phyloP scores from a whole-genome alignment of 371 early-diverging fungal species.

The Rhizopus arrhizus region DNA sequence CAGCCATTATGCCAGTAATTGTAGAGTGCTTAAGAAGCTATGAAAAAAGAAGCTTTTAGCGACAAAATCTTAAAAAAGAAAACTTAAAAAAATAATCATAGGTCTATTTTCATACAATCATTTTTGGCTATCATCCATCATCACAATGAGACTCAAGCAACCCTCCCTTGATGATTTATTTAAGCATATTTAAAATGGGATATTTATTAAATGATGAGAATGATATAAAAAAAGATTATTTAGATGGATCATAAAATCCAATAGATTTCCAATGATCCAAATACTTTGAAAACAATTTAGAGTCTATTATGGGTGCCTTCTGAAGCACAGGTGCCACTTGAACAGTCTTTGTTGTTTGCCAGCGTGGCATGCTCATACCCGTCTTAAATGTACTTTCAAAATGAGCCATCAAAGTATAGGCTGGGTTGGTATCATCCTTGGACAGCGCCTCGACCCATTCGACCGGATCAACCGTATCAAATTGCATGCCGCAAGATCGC shows the following conservation, averaged over 20 bases:
- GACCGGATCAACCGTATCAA: slow-evolving; percentile 27
- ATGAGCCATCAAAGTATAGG: slow-evolving; percentile 34
- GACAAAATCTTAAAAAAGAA: too few relatives aligned
- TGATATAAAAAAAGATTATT: too few relatives aligned
- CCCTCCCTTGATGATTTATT: too few relatives aligned
- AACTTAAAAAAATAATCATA: too few relatives aligned
- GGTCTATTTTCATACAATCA: too few relatives aligned
- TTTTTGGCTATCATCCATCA: too few relatives aligned
- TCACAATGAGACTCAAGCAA: too few relatives aligned
- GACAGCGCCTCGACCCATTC: slow-evolving; percentile 36
- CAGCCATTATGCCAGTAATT: too few relatives aligned
- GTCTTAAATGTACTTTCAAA: slow-evolving; percentile 29
- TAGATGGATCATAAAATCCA: slow-evolving; percentile 16
- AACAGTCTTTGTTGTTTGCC: slow-evolving; percentile 26
- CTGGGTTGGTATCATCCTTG: slow-evolving; percentile 40
- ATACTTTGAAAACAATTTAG: not conserved
- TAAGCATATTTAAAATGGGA: too few relatives aligned
- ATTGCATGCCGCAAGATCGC: slow-evolving; percentile 28
- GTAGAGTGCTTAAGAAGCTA: too few relatives aligned
- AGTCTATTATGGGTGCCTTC: slow-evolving; percentile 3
- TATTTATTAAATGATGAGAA: too few relatives aligned
- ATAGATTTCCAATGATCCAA: slow-evolving; percentile 24
- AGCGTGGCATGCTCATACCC: slow-evolving; percentile 27
- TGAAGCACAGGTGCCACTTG: slow-evolving; percentile 15
- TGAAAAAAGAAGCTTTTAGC: too few relatives aligned